phyloP scores from a whole-genome alignment of 345 rosid genomes.

The Sonneratia alba region DNA sequence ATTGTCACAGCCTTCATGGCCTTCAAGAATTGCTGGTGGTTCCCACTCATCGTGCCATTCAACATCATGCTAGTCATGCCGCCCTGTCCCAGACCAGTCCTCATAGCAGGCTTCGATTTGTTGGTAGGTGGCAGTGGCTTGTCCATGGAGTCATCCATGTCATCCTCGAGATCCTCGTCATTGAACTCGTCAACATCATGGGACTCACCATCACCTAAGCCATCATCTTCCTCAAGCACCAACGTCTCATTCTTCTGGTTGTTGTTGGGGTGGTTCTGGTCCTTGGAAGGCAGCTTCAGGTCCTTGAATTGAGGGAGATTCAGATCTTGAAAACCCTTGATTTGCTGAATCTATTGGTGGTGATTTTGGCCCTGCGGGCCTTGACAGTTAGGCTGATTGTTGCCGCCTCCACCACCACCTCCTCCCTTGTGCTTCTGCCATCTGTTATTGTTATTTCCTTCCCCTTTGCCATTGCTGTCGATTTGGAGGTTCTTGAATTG shows the following conservation, averaged over 20 bases:
- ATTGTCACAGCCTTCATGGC: slow-evolving; percentile 33
- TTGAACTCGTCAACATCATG: slow-evolving; percentile 34
- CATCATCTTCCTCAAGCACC: slow-evolving; percentile 30
- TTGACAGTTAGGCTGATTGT: slow-evolving; percentile 41
- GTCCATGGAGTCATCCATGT: slow-evolving; percentile 31
- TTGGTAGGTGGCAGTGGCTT: slow-evolving; percentile 2
- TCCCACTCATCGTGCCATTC: slow-evolving; percentile 24
- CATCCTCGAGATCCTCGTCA: slow-evolving; percentile 49
- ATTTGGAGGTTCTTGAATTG: slow-evolving; percentile 73
- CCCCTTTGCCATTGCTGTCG: slow-evolving; percentile 48
- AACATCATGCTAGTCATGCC: slow-evolving; percentile 23
- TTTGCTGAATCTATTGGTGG: slow-evolving; percentile 35
- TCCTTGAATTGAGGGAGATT: slow-evolving; percentile 57
- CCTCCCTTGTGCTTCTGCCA: slow-evolving; percentile 41
- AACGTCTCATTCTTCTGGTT: slow-evolving; percentile 34
- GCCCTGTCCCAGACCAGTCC: no score
- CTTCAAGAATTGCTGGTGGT: slow-evolving; percentile 40
- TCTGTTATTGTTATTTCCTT: slow-evolving; percentile 33
- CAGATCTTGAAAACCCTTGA: slow-evolving; percentile 62
- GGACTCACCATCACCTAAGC: slow-evolving; percentile 38
- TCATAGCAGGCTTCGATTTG: no score
- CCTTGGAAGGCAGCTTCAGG: slow-evolving; percentile 41
- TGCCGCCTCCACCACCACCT: slow-evolving; percentile 15
- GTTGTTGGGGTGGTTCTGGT: slow-evolving; percentile 31
- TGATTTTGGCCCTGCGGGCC: slow-evolving; percentile 6